Evolutionary conservation across 768 basidiomycete genomes (phyloP).

Genomic region (Clitopilus hobsonii): DNA sequence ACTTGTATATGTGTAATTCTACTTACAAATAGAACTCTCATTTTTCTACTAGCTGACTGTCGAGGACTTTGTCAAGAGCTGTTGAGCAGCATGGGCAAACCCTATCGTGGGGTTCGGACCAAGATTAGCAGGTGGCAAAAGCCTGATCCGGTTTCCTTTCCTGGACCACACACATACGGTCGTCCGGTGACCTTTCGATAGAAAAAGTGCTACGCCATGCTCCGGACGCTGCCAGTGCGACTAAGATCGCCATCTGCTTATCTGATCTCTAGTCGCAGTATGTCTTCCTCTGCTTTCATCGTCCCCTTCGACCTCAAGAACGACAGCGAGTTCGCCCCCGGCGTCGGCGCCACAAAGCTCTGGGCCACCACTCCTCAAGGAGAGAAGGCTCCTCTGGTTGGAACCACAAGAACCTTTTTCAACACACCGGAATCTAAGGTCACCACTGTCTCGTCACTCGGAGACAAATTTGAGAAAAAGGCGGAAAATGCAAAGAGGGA

Average conservation of each 20-base stretch:
- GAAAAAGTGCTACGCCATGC: constrained; percentile 9
- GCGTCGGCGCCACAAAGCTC: constrained; percentile 41
- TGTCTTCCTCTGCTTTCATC: constrained; percentile 54
- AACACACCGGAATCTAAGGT: constrained; percentile 42
- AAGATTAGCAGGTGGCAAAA: background rate
- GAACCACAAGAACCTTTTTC: constrained; percentile 64
- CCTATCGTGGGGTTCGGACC: background rate
- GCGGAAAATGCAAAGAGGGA: constrained; percentile 51
- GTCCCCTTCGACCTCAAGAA: constrained; percentile 51
- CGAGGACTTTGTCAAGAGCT: background rate
- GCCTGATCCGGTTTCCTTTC: background rate
- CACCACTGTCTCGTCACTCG: constrained; percentile 55
- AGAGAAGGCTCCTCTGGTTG: constrained; percentile 52
- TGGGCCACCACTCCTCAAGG: constrained; percentile 49
- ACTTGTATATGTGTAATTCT: background rate
- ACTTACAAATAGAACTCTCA: background rate
- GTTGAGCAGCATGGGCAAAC: background rate
- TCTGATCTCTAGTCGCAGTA: constrained; percentile 26
- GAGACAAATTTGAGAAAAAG: constrained; percentile 46
- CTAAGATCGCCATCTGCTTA: constrained; percentile 13
- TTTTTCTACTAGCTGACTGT: background rate
- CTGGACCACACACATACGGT: background rate
- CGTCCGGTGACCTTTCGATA: constrained; percentile 10
- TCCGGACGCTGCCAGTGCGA: constrained; percentile 12
- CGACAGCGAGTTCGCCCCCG: constrained; percentile 22